These are phyloP conservation scores for Pisolithus sp. DNA, from an alignment of 768 basidiomycete genomes.

Conservation along the genomic window DNA sequence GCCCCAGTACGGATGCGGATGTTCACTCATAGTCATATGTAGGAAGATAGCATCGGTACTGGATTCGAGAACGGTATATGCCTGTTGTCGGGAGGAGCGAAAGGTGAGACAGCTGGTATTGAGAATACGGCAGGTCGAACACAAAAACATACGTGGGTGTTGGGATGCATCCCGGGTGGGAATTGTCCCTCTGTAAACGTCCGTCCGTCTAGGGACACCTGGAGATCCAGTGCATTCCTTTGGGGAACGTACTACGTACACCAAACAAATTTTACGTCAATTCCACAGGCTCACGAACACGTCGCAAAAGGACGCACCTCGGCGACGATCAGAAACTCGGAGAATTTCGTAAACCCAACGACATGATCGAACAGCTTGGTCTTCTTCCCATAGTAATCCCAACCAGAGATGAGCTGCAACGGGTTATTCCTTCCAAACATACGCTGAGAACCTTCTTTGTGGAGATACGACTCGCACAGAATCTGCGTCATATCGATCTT, in stretches of 20 bases:
- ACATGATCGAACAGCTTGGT: constrained; percentile 78
- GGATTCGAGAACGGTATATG: constrained; percentile 93
- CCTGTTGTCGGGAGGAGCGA: constrained; percentile 35
- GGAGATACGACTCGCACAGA: constrained; percentile 80
- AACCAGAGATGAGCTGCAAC: constrained; percentile 73
- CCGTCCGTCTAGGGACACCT: constrained; percentile 88
- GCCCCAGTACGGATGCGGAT: constrained; percentile 74
- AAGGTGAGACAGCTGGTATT: background rate
- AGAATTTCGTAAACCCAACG: constrained; percentile 95
- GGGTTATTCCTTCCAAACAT: constrained; percentile 52
- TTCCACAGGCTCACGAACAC: constrained; percentile 17
- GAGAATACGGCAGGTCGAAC: background rate
- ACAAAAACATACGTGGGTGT: constrained; percentile 68
- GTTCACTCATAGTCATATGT: constrained; percentile 88
- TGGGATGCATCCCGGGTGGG: constrained; percentile 85
- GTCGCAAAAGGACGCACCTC: constrained; percentile 48
- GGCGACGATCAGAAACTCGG: constrained; percentile 93
- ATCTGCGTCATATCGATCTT: constrained; percentile 83
- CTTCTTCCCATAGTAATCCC: constrained; percentile 64
- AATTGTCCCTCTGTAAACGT: constrained; percentile 83
- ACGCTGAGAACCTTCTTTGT: constrained; percentile 77
- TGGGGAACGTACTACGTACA: constrained; percentile 41
- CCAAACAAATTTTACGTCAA: background rate
- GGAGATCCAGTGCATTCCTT: constrained; percentile 64
- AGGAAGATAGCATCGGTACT: constrained; percentile 90